Evolutionary conservation across 306 rosid genomes (phyloP).

Genomic region (Vachellia pachyceras): DNA sequence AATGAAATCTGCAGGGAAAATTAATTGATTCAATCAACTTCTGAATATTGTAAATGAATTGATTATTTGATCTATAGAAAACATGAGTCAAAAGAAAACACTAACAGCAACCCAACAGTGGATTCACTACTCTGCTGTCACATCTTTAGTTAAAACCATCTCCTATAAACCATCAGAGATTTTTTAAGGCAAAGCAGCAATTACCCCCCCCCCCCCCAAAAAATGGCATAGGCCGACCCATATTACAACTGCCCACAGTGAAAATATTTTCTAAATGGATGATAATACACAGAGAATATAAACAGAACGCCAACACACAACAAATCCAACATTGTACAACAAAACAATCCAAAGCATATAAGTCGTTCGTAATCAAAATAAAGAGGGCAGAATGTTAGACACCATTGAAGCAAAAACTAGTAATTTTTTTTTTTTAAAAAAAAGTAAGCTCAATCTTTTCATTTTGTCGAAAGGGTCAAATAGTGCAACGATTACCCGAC

Average conservation of each 20-base stretch:
- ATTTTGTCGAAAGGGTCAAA: neutral
- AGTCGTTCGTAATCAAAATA: no score
- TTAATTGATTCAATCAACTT: slow-evolving; percentile 5
- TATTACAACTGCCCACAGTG: neutral
- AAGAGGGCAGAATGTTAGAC: neutral
- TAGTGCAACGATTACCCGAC: neutral
- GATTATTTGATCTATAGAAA: slow-evolving; percentile 24
- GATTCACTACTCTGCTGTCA: neutral
- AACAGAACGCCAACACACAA: neutral
- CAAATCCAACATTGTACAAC: neutral
- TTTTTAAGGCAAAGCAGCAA: neutral
- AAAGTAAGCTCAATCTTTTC: neutral
- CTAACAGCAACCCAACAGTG: slow-evolving; percentile 11
- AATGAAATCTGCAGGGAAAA: neutral
- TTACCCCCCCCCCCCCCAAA: neutral
- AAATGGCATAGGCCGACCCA: neutral
- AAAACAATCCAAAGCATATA: neutral
- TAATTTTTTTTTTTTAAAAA: no score
- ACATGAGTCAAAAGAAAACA: neutral
- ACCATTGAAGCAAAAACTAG: neutral
- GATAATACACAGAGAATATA: no score
- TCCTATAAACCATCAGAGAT: neutral
- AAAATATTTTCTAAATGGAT: neutral
- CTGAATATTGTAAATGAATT: slow-evolving; percentile 20
- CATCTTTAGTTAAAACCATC: slow-evolving; percentile 26